A percentile compares a stretch with the other conserved stretches of the same genome.
phyloP scores from a whole-genome alignment of 352 stramenopile species.

The Pythium apleroticum region DNA sequence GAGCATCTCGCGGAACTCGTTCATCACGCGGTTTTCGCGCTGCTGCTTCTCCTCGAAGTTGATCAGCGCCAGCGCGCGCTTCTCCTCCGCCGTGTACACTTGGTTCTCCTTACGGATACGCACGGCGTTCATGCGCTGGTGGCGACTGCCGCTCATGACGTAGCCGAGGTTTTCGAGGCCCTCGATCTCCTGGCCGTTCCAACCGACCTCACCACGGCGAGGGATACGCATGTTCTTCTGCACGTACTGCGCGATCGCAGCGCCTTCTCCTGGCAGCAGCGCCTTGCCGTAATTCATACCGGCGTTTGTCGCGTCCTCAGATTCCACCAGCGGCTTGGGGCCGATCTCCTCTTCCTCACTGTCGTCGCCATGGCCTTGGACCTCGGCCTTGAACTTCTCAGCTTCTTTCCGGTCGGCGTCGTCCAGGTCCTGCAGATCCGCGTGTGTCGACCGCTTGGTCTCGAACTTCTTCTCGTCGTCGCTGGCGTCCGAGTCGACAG shows the following conservation, averaged over 20 bases:
- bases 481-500: not conserved
- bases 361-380: conserved; percentile 60
- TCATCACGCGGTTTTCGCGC: conserved; percentile 97
- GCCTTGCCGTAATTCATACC: conserved; percentile 91
- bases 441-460: not conserved
- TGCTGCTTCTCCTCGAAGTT: conserved; percentile 99
- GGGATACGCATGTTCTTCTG: conserved; percentile 99
- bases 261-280: conserved; percentile 92
- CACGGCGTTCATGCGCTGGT: conserved; percentile 99
- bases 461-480: not conserved
- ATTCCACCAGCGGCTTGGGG: conserved; percentile 68
- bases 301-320: conserved; percentile 46
- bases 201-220: conserved; percentile 97
- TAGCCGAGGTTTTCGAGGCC: conserved; percentile 93
- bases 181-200: conserved; percentile 96
- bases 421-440: conserved; percentile 33
- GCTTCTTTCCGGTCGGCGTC: conserved; percentile 78
- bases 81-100: conserved; percentile 98
- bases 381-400: conserved; percentile 85
- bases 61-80: conserved; percentile 96
- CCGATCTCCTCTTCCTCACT: conserved; percentile 84
- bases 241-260: conserved; percentile 97
- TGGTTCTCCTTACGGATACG: conserved; percentile 99
- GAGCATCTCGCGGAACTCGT: conserved; percentile 96
- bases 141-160: conserved; percentile 97